Evolutionary conservation across 371 early-diverging fungal species (phyloP).

Genomic region (Rhizomucor miehei): DNA sequence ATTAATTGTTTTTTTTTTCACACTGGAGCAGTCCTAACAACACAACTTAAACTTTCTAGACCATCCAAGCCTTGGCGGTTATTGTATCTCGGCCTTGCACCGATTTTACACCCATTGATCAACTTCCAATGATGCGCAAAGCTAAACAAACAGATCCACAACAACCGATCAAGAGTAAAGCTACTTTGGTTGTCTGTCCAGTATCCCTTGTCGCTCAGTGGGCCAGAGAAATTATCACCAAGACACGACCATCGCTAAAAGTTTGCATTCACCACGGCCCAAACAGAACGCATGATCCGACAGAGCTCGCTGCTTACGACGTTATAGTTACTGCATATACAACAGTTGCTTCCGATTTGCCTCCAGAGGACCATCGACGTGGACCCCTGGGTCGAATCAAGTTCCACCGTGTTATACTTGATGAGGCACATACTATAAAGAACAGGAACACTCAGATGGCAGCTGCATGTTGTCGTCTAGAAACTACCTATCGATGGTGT

Average conservation of each 20-base stretch:
- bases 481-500: slow-evolving; percentile 69
- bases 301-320: slow-evolving; percentile 41
- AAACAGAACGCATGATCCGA: slow-evolving; percentile 19
- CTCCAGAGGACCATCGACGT: not conserved
- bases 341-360: slow-evolving; percentile 16
- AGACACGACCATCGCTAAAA: slow-evolving; percentile 42
- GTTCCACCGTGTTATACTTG: slow-evolving; percentile 67
- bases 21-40: too few species aligned
- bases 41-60: slow-evolving; percentile 25
- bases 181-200: slow-evolving; percentile 68
- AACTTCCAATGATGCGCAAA: slow-evolving; percentile 1
- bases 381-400: slow-evolving; percentile 34
- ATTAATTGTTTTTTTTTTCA: not conserved
- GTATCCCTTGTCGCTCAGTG: slow-evolving; percentile 73
- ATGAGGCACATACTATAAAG: slow-evolving; percentile 80
- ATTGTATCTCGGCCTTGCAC: slow-evolving; percentile 52
- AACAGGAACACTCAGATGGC: slow-evolving; percentile 56
- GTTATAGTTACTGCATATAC: slow-evolving; percentile 41
- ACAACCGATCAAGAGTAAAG: slow-evolving; percentile 16
- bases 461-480: slow-evolving; percentile 54
- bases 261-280: slow-evolving; percentile 60
- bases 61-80: slow-evolving; percentile 78
- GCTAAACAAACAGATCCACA: slow-evolving; percentile 2
- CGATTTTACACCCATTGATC: slow-evolving; percentile 13
- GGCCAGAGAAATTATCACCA: slow-evolving; percentile 62